phyloP scores from a whole-genome alignment of 768 basidiomycete species.

The Lactarius evosmus region DNA sequence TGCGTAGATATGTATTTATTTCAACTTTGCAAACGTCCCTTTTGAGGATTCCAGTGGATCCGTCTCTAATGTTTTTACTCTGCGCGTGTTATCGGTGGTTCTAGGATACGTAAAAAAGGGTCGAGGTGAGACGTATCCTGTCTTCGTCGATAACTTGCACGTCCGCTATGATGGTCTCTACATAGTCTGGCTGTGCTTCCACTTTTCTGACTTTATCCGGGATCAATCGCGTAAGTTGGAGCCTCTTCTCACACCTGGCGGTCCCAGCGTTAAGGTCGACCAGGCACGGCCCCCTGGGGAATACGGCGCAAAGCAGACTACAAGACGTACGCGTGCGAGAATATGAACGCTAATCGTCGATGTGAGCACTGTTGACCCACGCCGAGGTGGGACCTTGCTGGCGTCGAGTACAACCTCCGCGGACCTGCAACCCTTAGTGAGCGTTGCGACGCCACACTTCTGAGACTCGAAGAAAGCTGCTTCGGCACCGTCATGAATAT shows the following conservation, averaged over 20 bases:
- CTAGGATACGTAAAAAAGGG: too few species aligned
- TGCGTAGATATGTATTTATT: too few species aligned
- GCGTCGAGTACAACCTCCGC: constrained; percentile 62
- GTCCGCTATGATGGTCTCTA: constrained; percentile 71
- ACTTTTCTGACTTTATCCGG: constrained; percentile 75
- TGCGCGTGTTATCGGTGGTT: constrained; percentile 32
- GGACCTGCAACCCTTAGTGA: constrained; percentile 86
- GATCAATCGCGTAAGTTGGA: constrained; percentile 63
- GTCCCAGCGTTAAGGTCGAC: constrained; percentile 89
- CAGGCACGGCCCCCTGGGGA: constrained; percentile 73
- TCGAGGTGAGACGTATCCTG: constrained; percentile 54
- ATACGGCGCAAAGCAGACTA: not conserved
- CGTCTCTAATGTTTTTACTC: constrained; percentile 72
- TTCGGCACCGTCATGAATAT: constrained; percentile 60
- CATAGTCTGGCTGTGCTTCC: constrained; percentile 71
- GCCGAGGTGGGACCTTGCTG: constrained; percentile 80
- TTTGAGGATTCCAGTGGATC: constrained; percentile 73
- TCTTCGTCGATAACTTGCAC: constrained; percentile 75
- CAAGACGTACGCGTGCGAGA: constrained; percentile 68
- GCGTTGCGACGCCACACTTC: constrained; percentile 64
- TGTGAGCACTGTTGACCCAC: constrained; percentile 78
- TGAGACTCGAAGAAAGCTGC: constrained; percentile 69
- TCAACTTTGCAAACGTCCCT: constrained; percentile 71
- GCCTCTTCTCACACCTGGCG: constrained; percentile 85
- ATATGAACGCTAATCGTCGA: constrained; percentile 73